These are phyloP conservation scores for Peronospora destructor DNA, from an alignment of 352 stramenopile genomes.

Conservation along the genomic window DNA sequence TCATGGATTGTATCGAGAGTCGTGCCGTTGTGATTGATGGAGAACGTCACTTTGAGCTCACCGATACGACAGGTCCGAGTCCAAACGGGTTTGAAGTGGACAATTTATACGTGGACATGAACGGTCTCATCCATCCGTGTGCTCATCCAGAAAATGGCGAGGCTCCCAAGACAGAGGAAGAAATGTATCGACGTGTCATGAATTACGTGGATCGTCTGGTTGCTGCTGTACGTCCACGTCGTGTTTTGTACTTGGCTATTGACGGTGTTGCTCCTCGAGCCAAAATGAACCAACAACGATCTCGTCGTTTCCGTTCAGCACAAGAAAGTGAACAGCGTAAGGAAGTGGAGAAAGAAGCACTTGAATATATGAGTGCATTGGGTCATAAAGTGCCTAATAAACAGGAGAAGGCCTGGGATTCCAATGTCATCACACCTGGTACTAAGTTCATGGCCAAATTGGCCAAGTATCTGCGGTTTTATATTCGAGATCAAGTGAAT, in stretches of 20 bases:
- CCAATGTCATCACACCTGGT: slow-evolving; percentile 99
- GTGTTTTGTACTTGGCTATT: slow-evolving; percentile 97
- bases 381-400: slow-evolving; percentile 75
- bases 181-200: slow-evolving; percentile 97
- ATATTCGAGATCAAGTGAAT: slow-evolving; percentile 92
- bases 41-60: slow-evolving; percentile 73
- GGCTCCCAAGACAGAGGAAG: slow-evolving; percentile 90
- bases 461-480: slow-evolving; percentile 87
- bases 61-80: slow-evolving; percentile 82
- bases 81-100: slow-evolving; percentile 93
- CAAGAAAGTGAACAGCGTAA: slow-evolving; percentile 92
- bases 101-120: slow-evolving; percentile 99
- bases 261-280: slow-evolving; percentile 97
- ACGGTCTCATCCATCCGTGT: slow-evolving; percentile 99
- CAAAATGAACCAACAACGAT: slow-evolving; percentile 99
- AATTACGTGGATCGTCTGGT: slow-evolving; percentile 96
- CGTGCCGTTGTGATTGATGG: slow-evolving; percentile 73
- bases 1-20: slow-evolving; percentile 86
- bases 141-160: slow-evolving; percentile 92
- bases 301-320: slow-evolving; percentile 92
- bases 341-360: slow-evolving; percentile 90
- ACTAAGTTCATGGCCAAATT: slow-evolving; percentile 97
- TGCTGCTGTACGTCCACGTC: slow-evolving; percentile 89
- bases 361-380: slow-evolving; percentile 88
- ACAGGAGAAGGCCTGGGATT: slow-evolving; percentile 92